phyloP scores from a whole-genome alignment of 164 flowering plant species.

The Akebia trifoliata region DNA sequence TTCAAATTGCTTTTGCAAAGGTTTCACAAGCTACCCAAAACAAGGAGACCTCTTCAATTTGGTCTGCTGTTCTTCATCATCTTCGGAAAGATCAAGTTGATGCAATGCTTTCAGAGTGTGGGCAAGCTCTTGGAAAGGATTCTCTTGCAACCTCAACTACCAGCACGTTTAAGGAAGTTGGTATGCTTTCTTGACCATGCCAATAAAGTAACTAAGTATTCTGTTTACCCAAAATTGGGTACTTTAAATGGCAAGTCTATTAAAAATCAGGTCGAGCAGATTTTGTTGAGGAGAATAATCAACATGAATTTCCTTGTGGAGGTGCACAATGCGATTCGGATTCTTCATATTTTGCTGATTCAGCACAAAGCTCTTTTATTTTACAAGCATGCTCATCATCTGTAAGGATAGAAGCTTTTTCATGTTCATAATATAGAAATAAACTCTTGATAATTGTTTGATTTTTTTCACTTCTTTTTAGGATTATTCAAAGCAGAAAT shows the following conservation, averaged over 20 bases:
- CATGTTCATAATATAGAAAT: background rate
- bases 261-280: slow-evolving; percentile 25
- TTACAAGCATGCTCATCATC: slow-evolving; percentile 59
- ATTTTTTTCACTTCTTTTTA: slow-evolving; percentile 14
- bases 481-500: slow-evolving; percentile 22
- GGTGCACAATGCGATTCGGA: slow-evolving; percentile 15
- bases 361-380: slow-evolving; percentile 23
- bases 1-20: slow-evolving; percentile 37
- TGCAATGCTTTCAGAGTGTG: slow-evolving; percentile 25
- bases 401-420: slow-evolving; percentile 37
- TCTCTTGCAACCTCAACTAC: slow-evolving; percentile 19
- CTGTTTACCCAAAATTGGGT: background rate
- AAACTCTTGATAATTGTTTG: background rate
- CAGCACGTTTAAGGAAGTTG: slow-evolving; percentile 16
- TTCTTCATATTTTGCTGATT: slow-evolving; percentile 20
- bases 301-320: slow-evolving; percentile 10
- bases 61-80: slow-evolving; percentile 47
- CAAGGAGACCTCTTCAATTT: slow-evolving; percentile 42
- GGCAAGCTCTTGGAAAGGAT: slow-evolving; percentile 17
- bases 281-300: slow-evolving; percentile 6
- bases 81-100: slow-evolving; percentile 47
- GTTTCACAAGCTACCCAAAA: slow-evolving; percentile 31
- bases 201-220: background rate
- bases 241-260: background rate
- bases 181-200: slow-evolving; percentile 10